phyloP scores from a whole-genome alignment of 352 stramenopile species.

The Paralagenidium karlingii region DNA sequence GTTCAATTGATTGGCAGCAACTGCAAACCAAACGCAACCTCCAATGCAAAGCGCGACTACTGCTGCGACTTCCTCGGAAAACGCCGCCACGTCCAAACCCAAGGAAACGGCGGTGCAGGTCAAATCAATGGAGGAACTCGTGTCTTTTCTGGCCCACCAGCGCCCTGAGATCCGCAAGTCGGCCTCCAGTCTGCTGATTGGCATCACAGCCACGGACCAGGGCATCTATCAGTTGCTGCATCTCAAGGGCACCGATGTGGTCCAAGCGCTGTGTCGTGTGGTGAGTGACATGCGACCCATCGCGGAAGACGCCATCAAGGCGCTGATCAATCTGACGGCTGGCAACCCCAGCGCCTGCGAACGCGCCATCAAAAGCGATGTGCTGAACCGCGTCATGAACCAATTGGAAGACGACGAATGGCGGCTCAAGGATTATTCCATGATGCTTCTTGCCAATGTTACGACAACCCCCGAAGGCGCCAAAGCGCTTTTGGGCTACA shows the following conservation, averaged over 20 bases:
- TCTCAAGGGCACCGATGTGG: conserved; percentile 52
- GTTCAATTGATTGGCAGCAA: no score
- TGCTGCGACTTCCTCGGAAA: no score
- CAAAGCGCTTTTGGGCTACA: conserved; percentile 46
- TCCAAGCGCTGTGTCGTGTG: conserved; percentile 64
- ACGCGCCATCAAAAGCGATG: conserved; percentile 59
- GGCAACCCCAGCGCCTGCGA: conserved; percentile 51
- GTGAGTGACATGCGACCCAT: conserved; percentile 78
- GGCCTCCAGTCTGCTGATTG: conserved; percentile 63
- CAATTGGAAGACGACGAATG: conserved; percentile 75
- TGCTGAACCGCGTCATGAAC: conserved; percentile 80
- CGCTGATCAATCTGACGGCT: conserved; percentile 77
- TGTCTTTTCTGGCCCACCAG: conserved; percentile 68
- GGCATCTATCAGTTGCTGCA: conserved; percentile 66
- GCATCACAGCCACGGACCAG: conserved; percentile 73
- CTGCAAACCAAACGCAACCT: no score
- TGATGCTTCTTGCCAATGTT: conserved; percentile 82
- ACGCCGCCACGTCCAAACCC: no score
- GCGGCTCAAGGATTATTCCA: conserved; percentile 70
- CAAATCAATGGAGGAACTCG: conserved; percentile 74
- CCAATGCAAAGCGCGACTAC: no score
- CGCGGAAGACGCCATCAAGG: conserved; percentile 76
- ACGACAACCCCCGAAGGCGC: conserved; percentile 55
- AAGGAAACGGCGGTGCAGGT: no score
- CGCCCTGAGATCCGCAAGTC: conserved; percentile 80